These are phyloP conservation scores for Blastobotrys peoriensis DNA, from an alignment of 805 yeast species.

Conservation along the genomic window DNA sequence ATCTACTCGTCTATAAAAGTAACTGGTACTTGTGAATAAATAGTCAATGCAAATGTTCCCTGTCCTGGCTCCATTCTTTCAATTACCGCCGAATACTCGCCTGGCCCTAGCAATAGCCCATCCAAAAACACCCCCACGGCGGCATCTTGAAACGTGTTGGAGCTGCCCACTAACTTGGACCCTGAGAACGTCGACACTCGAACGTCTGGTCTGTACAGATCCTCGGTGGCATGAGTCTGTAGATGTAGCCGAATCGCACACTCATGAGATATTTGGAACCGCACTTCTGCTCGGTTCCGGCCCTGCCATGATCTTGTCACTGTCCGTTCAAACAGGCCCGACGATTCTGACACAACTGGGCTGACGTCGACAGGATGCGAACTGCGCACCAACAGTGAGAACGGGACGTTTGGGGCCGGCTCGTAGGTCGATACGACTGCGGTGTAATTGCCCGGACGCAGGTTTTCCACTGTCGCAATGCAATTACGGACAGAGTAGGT, in stretches of 20 bases:
- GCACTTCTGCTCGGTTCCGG: constrained; percentile 10
- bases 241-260: constrained; percentile 1
- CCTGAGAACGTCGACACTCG: constrained; percentile 12
- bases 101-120: constrained; percentile 3
- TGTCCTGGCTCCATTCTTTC: constrained; percentile 25
- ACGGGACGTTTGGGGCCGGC: constrained; percentile 28
- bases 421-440: constrained; percentile 44
- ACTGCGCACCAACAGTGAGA: constrained; percentile 29
- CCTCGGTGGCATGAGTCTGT: neutral
- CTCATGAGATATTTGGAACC: neutral
- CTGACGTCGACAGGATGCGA: constrained; percentile 1
- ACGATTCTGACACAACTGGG: constrained; percentile 9
- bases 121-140: constrained; percentile 15
- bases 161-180: constrained; percentile 4
- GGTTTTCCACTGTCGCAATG: neutral
- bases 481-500: constrained; percentile 29
- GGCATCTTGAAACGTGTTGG: constrained; percentile 14
- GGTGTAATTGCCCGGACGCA: constrained; percentile 34
- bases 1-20: neutral
- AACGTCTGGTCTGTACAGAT: constrained; percentile 15
- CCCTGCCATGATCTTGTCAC: constrained; percentile 14
- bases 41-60: constrained; percentile 13
- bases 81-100: constrained; percentile 10
- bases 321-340: constrained; percentile 9
- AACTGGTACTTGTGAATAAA: constrained; percentile 12